Evolutionary conservation across 306 rosid species (phyloP), one percentile per base, ranked within the genome.

Genomic region (Cucumis cinereus): DNA sequence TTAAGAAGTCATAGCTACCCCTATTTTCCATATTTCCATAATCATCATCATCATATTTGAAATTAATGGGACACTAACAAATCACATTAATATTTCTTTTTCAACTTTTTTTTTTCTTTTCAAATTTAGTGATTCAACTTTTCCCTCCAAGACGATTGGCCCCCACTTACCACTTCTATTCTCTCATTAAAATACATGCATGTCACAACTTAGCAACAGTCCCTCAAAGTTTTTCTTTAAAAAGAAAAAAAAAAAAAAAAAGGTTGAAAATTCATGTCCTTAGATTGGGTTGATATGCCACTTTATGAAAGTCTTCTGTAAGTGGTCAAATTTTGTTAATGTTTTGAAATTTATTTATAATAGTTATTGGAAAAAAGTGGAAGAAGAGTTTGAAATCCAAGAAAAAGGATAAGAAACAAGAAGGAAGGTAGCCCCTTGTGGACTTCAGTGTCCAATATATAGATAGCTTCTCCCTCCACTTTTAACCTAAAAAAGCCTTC

Each of bases 391-490:
- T n/a, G 59, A 77, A 72, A 52, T 41, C 47, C 52, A 62, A 63
- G 47, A 24, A 69, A 76, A 61, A 50, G 55, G 52, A 56, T 45
- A 49, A 81, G 43, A 61, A 61, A 64, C 0, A 64, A 83, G 84
- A 77, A 75, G 78, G 69, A 68, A 71, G 78, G 33, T 86, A 81
- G 89, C 83, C 50, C 50, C 83, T 84, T 88, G 92, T 91, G 96
- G 97, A 91, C 94, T 90, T 93, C 94, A 90, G 91, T 80, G 96
- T 88, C 82, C 79, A 81, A 58, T 71, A 76, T n/a, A n/a, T n/a
- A n/a, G n/a, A n/a, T 22, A 1, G 35, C 35, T 30, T 30, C 35
- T 30, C 2, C 87, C 74, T 67, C 74, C 75, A 63, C 94, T 90
- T 91, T 91, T 88, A 90, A 90, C 95, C 92, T 84, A 94, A 94